Evolutionary conservation across 345 rosid genomes (phyloP).

Genomic region (Durio zibethinus): DNA sequence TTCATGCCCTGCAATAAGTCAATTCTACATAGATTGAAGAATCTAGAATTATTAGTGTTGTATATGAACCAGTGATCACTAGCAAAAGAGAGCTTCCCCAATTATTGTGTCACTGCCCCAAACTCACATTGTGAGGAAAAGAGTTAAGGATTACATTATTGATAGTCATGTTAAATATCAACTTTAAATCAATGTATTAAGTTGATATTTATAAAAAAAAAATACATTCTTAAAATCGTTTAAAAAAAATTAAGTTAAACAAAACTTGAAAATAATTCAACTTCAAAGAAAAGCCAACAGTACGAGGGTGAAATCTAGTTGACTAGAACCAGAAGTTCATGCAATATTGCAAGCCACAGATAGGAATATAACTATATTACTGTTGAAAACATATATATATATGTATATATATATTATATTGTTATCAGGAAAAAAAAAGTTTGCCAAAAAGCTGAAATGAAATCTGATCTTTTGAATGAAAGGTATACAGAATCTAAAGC

Average conservation of each 20-base stretch:
- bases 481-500: conserved; percentile 30
- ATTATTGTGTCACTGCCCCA: conserved; percentile 23
- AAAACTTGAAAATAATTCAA: too few species aligned
- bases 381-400: background rate
- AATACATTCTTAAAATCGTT: too few species aligned
- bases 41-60: conserved; percentile 25
- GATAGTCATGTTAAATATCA: background rate
- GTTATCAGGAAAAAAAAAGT: background rate
- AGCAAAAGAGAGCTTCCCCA: conserved; percentile 16
- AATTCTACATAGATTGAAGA: conserved; percentile 20
- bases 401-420: too few species aligned
- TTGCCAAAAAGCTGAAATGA: conserved; percentile 29
- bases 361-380: background rate
- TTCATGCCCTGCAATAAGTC: conserved; percentile 14
- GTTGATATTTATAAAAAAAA: too few species aligned
- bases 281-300: conserved; percentile 17
- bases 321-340: conserved; percentile 26
- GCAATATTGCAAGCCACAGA: conserved; percentile 11
- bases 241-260: too few species aligned
- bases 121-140: conserved; percentile 8
- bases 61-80: background rate
- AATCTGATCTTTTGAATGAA: conserved; percentile 24
- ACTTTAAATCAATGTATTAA: conserved; percentile 9
- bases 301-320: conserved; percentile 12
- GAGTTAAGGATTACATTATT: conserved; percentile 8